Evolutionary conservation across 1,284 basidiomycete genomes (phyloP), one percentile per base, ranked within the genome.

Genomic region (Afroboletus lepidellus): DNA sequence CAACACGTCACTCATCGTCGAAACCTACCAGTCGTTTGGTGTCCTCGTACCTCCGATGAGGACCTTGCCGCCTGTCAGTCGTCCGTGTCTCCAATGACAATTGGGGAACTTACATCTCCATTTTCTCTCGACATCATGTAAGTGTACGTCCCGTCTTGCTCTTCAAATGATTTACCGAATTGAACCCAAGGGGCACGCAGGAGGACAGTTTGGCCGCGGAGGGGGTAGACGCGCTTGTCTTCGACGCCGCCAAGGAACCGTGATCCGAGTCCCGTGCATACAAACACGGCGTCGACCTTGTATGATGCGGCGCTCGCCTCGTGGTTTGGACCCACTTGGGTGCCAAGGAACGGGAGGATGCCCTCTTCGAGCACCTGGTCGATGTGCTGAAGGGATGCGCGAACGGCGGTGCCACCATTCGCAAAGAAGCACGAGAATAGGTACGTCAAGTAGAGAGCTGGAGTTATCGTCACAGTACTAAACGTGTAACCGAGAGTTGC

Each of bases 191-290:
- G 91, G 0, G 90, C 87, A 48, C 80, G 71, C 16, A 91, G 74
- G 16, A 92, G 71, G 5, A 94, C 84, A 0, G 90, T 93, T 70
- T 95, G 93, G 0, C 93, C 93, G 29, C 91, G 78, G 48, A 93
- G 81, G 1, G 93, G 91, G 63, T 82, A 83, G n/a, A 92, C 77
- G 13, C 71, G 69, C 46, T 74, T 71, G 64, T 92, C 88, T 57
- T 90, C 81, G 2, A 94, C 82, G 6, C 90, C 91, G n/a, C 87
- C 79, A 13, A 94, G 73, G 8, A 78, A 79, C 12, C 81, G 74
- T 6, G 89, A 81, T 20, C 87, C 88, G 63, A 80, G 57, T 12
- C 76, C 77, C 2, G 78, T 71, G 57, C 89, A 92, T 4, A 85
- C 77, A 5, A 92, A 67, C 13, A 52, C 25, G 21, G 48, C 50